A percentile compares a stretch with the other conserved stretches of the same genome.
Conservation (phyloP, 495 filamentous ascomycete species). For the Aspergillus leporis region DNA sequence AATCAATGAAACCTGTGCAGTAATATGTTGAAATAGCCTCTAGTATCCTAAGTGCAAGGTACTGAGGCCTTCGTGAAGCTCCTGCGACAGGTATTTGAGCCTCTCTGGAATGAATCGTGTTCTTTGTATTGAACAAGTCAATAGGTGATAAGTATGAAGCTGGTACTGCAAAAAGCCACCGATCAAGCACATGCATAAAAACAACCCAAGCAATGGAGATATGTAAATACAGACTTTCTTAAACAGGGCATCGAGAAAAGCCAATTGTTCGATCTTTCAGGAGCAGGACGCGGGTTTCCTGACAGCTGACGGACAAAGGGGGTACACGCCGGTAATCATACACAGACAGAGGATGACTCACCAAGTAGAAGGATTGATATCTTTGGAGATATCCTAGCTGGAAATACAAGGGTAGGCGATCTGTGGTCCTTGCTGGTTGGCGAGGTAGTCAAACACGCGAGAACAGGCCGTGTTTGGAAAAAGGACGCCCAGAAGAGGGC, state of each 20-base stretch:
- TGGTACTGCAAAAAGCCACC: neutral
- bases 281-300: neutral
- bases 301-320: neutral
- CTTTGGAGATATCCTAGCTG: neutral
- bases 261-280: neutral
- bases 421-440: neutral
- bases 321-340: neutral
- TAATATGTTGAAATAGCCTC: neutral
- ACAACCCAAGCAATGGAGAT: neutral
- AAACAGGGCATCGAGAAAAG: neutral
- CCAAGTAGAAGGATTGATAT: neutral
- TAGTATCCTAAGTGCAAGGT: neutral
- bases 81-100: neutral
- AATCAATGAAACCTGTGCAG: neutral
- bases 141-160: neutral
- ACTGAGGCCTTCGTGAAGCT: neutral
- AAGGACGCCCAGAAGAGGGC: neutral
- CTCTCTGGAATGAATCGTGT: neutral
- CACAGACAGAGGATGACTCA: slow-evolving; percentile 2
- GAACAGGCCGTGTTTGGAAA: neutral
- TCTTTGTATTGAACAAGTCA: slow-evolving; percentile 3
- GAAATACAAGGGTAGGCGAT: neutral
- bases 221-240: neutral
- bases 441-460: neutral
- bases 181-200: neutral